Evolutionary conservation across 176 grass and related monocot species (phyloP), one percentile per base, ranked within the genome.

Genomic region (Panicum miliaceum): DNA sequence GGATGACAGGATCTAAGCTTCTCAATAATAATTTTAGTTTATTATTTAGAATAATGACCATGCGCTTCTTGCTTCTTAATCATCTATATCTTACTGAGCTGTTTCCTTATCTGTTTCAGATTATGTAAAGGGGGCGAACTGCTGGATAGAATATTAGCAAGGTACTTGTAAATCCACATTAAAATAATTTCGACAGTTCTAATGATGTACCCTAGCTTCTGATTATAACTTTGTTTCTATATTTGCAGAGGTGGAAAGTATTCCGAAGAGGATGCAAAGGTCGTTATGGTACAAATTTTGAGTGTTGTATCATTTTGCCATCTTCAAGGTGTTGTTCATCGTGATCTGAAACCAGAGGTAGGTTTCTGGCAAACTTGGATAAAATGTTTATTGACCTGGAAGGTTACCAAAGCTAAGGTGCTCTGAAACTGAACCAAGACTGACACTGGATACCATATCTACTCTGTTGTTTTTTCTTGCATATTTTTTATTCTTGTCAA

Each of bases 291-390:
- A 80, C 97, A 99, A 89, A 96, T 99, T 87, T 90, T 99, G 88
- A 85, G 83, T 91, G 84, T 94, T 56, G 93, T 96, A 56, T 96
- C 97, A 38, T 99, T 94, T 78, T 99, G 97, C 75, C 97, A 99
- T 96, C 97, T 99, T 76, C 97, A 99, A 86, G 93, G 97, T 85
- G 93, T 99, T 77, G 97, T 99, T 88, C 97, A 99, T 54, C 90
- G 97, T 19, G 97, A 99, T 90, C 79, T 99, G 62, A 99, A 99
- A 88, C 97, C 97, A 54, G 97, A 99, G 93, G 97, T 99, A 84
- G 29, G 81, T 50, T 84, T 48, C 57, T 74, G 12, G 22, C 40
- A 84, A 77, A 77, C 42, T 71, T 40, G 68, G 34, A 8, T 14
- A 37, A 22, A 46, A 78, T 43, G 41, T 82, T 34, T 45, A 68